These are phyloP conservation scores for Cryptococcus deneoformans DNA, from an alignment of 1,284 basidiomycete genomes.

Conservation along the genomic window DNA sequence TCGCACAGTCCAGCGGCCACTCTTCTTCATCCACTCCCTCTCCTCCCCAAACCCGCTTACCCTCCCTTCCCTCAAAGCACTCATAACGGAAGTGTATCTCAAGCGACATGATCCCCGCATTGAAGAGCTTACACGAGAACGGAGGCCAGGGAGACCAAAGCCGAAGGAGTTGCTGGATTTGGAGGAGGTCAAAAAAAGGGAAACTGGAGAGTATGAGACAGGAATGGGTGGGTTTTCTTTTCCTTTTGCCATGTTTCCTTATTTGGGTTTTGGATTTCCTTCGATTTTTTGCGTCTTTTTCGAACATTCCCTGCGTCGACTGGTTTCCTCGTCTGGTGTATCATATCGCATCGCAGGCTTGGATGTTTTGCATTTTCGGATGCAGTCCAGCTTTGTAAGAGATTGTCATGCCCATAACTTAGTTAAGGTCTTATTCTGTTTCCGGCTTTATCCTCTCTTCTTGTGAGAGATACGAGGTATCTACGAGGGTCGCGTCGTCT, in stretches of 20 bases:
- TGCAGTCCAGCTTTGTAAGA: no score
- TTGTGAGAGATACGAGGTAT: background rate
- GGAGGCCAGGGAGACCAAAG: constrained; percentile 76
- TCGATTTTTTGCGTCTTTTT: no score
- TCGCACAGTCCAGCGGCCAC: constrained; percentile 62
- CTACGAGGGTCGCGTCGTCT: no score
- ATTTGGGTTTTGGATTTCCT: background rate
- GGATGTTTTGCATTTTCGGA: background rate
- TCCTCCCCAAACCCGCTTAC: constrained; percentile 59
- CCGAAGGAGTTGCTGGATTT: constrained; percentile 65
- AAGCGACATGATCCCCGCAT: constrained; percentile 68
- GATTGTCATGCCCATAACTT: no score
- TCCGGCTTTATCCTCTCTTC: constrained; percentile 4
- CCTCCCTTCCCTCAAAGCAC: constrained; percentile 64
- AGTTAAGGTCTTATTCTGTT: no score
- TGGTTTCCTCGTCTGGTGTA: no score
- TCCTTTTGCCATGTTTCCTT: background rate
- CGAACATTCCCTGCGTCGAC: no score
- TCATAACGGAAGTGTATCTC: constrained; percentile 70
- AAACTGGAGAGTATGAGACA: constrained; percentile 71
- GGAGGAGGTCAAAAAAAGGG: constrained; percentile 67
- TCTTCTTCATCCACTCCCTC: constrained; percentile 74
- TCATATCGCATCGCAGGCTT: no score
- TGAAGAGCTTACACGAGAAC: constrained; percentile 59
- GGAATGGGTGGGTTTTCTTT: constrained; percentile 67